Evolutionary conservation across 805 yeast species (phyloP), one percentile per base, ranked within the genome.

Genomic region (Jamesozyma piceae): DNA sequence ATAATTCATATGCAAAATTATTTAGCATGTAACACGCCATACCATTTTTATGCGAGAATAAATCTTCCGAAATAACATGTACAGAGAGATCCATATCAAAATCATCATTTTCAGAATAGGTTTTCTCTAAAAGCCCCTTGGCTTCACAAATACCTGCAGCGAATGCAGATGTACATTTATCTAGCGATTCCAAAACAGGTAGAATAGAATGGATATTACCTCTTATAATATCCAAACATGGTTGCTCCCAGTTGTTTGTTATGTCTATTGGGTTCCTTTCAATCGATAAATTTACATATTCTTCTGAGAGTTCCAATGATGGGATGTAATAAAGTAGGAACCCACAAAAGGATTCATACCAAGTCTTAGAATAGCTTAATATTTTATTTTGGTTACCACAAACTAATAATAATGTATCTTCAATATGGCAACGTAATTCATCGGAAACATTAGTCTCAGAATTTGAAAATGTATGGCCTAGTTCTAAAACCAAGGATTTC

Each of bases 341-440:
- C 6, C 77, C 75, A 32, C 71, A 63, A 32, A 76, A 69, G 13
- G 78, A 67, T 53, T 83, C 92, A 55, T 78, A 82, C 94, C 94
- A 83, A 0, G 75, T 61, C 5, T 67, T 65, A 14, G 84, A 72
- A 51, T 65, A 68, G 14, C 66, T 65, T 3, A 75, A 55, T 19
- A 81, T 80, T 3, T 77, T 66, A 31, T 54, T 50, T 38, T 65
- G 61, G 37, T 66, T 58, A 17, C 74, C 74, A 27, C 68, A 54
- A 0, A 68, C 43, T 17, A 69, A 47, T 14, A 54, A 43, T 21
- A 69, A 45, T 5, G 65, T 54, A 21, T 58, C 58, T 46, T 54
- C 60, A 20, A 68, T 49, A 41, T 49, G 45, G 33, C 55, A 60
- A 4, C 64, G 53, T 38, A 58, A 29, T 36, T 55, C 61, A 10